Evolutionary conservation across 768 basidiomycete species (phyloP).

Genomic region (Phanerochaete carnosa): DNA sequence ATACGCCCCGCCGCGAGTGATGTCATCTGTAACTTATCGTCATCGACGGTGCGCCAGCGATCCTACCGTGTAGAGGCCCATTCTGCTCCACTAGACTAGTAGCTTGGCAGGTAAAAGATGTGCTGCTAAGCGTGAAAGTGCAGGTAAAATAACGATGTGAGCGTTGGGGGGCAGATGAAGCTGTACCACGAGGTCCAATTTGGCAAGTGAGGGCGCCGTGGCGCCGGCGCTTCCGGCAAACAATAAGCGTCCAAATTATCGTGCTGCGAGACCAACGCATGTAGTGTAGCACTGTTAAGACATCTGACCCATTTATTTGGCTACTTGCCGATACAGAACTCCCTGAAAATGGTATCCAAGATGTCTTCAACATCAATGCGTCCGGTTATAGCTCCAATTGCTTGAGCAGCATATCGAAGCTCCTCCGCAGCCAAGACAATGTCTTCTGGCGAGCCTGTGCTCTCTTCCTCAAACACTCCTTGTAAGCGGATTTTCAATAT

Average conservation of each 20-base stretch:
- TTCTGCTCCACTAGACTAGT: not conserved
- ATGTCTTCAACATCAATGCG: slow-evolving; percentile 80
- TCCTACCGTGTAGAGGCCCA: not conserved
- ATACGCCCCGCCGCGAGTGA: not conserved
- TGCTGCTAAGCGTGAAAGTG: too few species aligned
- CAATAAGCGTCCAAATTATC: not conserved
- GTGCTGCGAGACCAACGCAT: too few species aligned
- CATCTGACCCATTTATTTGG: not conserved
- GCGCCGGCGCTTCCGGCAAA: not conserved
- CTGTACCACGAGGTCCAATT: not conserved
- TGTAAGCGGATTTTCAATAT: not conserved
- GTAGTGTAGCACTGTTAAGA: too few species aligned
- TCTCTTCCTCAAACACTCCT: not conserved
- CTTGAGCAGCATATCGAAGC: slow-evolving; percentile 78
- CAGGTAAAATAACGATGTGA: too few species aligned
- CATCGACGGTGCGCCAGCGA: not conserved
- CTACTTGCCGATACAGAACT: slow-evolving; percentile 90
- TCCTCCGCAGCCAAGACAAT: slow-evolving; percentile 85
- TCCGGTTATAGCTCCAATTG: slow-evolving; percentile 84
- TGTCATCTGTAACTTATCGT: not conserved
- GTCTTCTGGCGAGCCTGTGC: slow-evolving; percentile 41
- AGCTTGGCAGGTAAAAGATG: not conserved
- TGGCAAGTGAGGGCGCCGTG: not conserved
- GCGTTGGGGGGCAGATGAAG: too few species aligned
- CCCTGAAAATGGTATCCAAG: slow-evolving; percentile 75